Percentiles rank a stretch among this genome's conserved stretches.
Conservation (phyloP, 2,329 filamentous ascomycete species). For the Microcyclospora tardicrescens region DNA sequence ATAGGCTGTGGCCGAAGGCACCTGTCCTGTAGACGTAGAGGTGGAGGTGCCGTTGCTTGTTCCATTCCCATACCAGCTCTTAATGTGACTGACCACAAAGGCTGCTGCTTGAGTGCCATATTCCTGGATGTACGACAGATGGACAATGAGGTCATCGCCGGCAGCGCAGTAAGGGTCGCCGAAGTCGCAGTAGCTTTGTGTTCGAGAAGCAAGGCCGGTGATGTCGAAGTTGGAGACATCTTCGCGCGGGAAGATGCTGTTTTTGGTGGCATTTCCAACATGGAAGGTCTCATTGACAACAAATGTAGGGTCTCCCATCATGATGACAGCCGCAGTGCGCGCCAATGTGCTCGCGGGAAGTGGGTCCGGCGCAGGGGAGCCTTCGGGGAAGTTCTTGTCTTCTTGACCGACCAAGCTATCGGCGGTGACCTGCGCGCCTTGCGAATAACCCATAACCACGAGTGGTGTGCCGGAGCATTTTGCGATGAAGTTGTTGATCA, state of each 20-base stretch:
- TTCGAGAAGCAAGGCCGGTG: slow-evolving; percentile 10
- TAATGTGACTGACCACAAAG: too few relatives aligned
- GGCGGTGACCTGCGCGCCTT: slow-evolving; percentile 1
- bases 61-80: too few relatives aligned
- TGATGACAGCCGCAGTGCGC: slow-evolving; percentile 12
- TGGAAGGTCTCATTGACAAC: slow-evolving; percentile 44
- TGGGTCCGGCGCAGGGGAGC: too few relatives aligned
- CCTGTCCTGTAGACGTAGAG: too few relatives aligned
- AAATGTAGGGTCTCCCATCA: slow-evolving; percentile 39
- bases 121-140: slow-evolving; percentile 48
- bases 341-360: too few relatives aligned
- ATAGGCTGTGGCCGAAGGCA: too few relatives aligned
- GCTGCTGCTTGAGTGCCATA: slow-evolving; percentile 33
- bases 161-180: slow-evolving; percentile 55
- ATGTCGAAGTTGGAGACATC: too few relatives aligned
- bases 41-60: too few relatives aligned
- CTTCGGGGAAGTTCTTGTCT: too few relatives aligned
- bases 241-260: too few relatives aligned
- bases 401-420: background rate
- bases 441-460: slow-evolving; percentile 18
- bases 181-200: slow-evolving; percentile 53
- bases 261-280: slow-evolving; percentile 42
- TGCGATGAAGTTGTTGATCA: slow-evolving; percentile 12
- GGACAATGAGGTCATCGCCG: slow-evolving; percentile 45
- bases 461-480: slow-evolving; percentile 15